Base-by-base conservation (phyloP, 2,329 filamentous ascomycete genomes). In the Passalora sequoiae region DNA sequence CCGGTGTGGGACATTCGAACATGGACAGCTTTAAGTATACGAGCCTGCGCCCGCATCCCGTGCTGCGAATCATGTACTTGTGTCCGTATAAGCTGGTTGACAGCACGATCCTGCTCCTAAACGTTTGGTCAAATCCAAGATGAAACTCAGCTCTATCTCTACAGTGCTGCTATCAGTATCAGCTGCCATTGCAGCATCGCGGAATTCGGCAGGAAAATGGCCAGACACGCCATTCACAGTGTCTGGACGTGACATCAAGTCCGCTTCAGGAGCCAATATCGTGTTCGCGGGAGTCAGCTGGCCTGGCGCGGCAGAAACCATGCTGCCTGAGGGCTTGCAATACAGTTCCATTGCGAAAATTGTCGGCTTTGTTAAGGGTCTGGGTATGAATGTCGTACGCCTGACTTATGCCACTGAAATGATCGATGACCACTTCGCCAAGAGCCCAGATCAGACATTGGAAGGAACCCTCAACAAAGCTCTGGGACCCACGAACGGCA, bases 261-360 rank as follows among this genome's bases (percentile, higher is more conserved):
- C 66, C 38, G 57, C 47, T n/a, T 60, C 60, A 38, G 61, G 62
- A 25, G 46, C 63, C 24, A 51, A 61, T 2, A 63, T 69, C 48
- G 53, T 62, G 17, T 67, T 75, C 43, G 76, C 73, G 3, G 78
- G 78, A 0, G 70, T 71, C 9, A 83, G 83, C 53, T 83, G 78
- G 79, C 76, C 78, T 0, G 79, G 77, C 1, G 72, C 76, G 12
- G 72, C 70, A 32, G 77, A 81, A 32, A 70, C 74, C n/a, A 82
- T 83, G 78, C 69, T 83, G 0, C 79, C 78, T 0, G 79, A 83
- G 50, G 80, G 80, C 2, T 68, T 83, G 3, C 78, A 81, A 58
- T 80, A 80, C 60, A 71, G 74, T 25, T 81, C 78, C 0, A 69
- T 83, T 36, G 64, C 68, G 27, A 64, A 61, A 6, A 74, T 83